A percentile compares a stretch with the other conserved stretches of the same genome.
phyloP scores from a whole-genome alignment of 805 yeast genomes.

The Starmerella gropengiesseri region DNA sequence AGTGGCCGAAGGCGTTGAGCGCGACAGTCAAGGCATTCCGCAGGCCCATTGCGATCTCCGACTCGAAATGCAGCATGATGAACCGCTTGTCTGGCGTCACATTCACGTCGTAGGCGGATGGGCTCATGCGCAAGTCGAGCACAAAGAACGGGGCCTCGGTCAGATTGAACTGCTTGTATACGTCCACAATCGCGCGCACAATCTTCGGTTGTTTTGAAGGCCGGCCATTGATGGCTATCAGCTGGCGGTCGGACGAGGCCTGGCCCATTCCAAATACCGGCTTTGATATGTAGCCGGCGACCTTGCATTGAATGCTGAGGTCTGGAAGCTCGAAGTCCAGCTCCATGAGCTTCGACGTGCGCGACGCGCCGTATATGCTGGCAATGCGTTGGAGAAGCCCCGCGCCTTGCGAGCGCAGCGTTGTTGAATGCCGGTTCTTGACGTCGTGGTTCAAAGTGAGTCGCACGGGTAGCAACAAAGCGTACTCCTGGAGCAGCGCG shows the following conservation, averaged over 20 bases:
- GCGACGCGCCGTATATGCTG: conserved; percentile 59
- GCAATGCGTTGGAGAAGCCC: conserved; percentile 42
- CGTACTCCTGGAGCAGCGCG: conserved; percentile 51
- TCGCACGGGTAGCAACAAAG: conserved; percentile 50
- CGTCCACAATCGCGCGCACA: conserved; percentile 54
- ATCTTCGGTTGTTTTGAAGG: conserved; percentile 56
- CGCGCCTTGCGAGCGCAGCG: conserved; percentile 38
- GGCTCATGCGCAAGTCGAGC: conserved; percentile 45
- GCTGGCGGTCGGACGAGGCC: conserved; percentile 62
- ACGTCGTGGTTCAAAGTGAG: conserved; percentile 48
- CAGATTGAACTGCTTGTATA: conserved; percentile 59
- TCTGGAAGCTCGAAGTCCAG: conserved; percentile 31
- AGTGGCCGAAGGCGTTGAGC: conserved; percentile 35
- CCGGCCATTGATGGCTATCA: conserved; percentile 58
- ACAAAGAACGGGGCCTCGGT: conserved; percentile 64
- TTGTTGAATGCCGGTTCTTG: conserved; percentile 11
- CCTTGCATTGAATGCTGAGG: neutral
- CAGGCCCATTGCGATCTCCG: conserved; percentile 43
- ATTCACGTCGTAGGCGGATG: conserved; percentile 55
- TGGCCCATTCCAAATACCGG: conserved; percentile 73
- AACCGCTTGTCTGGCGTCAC: conserved; percentile 85
- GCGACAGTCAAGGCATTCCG: conserved; percentile 39
- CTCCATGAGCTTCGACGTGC: conserved; percentile 46
- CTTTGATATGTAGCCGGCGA: conserved; percentile 57
- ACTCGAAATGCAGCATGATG: conserved; percentile 58